phyloP scores from a whole-genome alignment of 805 yeast species.

The Barnettozyma sp. region DNA sequence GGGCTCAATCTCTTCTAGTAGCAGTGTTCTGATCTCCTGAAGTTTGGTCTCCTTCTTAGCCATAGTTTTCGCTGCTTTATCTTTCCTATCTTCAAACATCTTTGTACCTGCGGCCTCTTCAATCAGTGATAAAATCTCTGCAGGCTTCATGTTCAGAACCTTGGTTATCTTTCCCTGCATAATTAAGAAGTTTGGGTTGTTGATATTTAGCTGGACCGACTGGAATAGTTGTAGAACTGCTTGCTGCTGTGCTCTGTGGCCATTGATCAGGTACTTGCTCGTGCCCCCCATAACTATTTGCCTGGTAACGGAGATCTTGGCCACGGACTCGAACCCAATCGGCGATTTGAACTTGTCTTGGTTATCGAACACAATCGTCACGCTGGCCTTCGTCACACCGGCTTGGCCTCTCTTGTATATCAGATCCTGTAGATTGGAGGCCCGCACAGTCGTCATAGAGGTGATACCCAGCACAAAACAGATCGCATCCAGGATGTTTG shows the following conservation, averaged over 20 bases:
- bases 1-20: conserved; percentile 89
- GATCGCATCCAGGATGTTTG: conserved; percentile 92
- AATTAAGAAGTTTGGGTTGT: conserved; percentile 92
- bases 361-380: conserved; percentile 92
- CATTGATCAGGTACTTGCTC: conserved; percentile 87
- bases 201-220: conserved; percentile 90
- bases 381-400: conserved; percentile 94
- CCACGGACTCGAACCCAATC: conserved; percentile 72
- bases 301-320: conserved; percentile 83
- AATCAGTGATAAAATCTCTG: conserved; percentile 79
- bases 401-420: conserved; percentile 98
- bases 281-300: conserved; percentile 89
- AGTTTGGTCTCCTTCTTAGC: conserved; percentile 82
- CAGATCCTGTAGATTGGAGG: conserved; percentile 85
- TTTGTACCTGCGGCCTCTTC: conserved; percentile 99
- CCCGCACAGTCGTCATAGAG: conserved; percentile 91
- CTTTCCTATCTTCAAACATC: conserved; percentile 89
- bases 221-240: conserved; percentile 87
- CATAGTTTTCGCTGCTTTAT: conserved; percentile 88
- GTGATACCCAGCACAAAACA: conserved; percentile 98
- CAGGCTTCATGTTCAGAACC: conserved; percentile 92
- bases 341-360: conserved; percentile 71
- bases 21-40: conserved; percentile 62
- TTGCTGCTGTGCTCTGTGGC: conserved; percentile 93
- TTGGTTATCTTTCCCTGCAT: conserved; percentile 99